Base-by-base conservation (phyloP, 495 filamentous ascomycete species). In the Penicillium psychrofluorescens region DNA sequence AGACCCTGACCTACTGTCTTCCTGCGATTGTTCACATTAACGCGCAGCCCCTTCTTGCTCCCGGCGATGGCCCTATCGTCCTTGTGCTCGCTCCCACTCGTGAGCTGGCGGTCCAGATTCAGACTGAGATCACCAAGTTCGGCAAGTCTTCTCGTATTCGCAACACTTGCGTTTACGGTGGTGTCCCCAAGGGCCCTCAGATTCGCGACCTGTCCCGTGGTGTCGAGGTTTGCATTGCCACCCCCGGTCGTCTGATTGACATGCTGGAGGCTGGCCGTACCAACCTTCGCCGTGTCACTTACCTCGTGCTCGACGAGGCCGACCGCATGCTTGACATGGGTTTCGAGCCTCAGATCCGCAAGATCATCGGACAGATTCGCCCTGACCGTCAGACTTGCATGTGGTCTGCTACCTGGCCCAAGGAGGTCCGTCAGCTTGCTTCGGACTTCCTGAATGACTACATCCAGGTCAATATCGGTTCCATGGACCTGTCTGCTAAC, bases 291-390 rank as follows among this genome's bases (percentile, higher is more conserved):
- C 92, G 92, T 68, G 90, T 98, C 44, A 98, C 92, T 15, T 98
- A 96, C 63, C 80, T 98, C 30, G 89, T 98, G 49, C 84, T 98
- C 32, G 92, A 98, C 56, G 92, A 98, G 78, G 92, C 92, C 62
- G 92, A 98, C 76, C 94, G 94, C 67, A 97, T 98, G 92, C 75
- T 98, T 72, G 92, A 98, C 73, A 97, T 98, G 92, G 92, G 92
- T 84, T 98, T 98, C 77, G 92, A 98, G 75, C 92, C 92, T 55
- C 92, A 98, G 67, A 96, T 98, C 59, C 85, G 90, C 70, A 95
- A 95, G 78, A 95, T 97, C 53, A 88, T 98, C 51, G 75, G 84
- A 39, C 92, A 98, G 73, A 98, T 98, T 72, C 88, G 92, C 52
- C 92, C 92, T 46, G 92, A 98, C 64, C 86, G 92, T 76, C 92